A percentile compares a stretch with the other conserved stretches of the same genome.
Evolutionary conservation across 1,139 yeast species (phyloP).

Genomic region (Pichia sp.): DNA sequence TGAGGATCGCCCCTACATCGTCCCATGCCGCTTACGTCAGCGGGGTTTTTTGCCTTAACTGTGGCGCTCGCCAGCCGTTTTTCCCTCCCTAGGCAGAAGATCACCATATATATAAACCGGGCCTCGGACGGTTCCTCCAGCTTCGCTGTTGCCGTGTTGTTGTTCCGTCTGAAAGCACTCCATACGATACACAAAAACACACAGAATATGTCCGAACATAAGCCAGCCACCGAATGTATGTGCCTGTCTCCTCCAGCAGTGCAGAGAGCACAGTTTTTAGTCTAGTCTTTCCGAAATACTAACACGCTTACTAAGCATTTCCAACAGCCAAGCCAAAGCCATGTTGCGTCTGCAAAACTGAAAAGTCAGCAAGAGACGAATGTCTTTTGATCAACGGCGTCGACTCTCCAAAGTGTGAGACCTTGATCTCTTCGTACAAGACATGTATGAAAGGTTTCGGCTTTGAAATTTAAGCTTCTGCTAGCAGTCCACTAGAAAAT

Average conservation of each 20-base stretch:
- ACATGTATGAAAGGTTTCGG: constrained; percentile 91
- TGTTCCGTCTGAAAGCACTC: too few species aligned
- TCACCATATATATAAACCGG: too few species aligned
- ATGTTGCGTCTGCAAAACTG: constrained; percentile 91
- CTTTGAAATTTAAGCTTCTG: constrained; percentile 42
- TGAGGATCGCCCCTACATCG: too few species aligned
- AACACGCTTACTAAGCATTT: constrained; percentile 9
- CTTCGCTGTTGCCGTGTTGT: too few species aligned
- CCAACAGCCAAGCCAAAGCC: constrained; percentile 68
- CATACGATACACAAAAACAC: too few species aligned
- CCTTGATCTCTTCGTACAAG: constrained; percentile 67
- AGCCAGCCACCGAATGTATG: constrained; percentile 21
- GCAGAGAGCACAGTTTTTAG: too few species aligned
- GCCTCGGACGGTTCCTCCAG: too few species aligned
- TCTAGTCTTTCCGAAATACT: background rate
- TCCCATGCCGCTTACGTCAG: too few species aligned
- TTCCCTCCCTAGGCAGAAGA: too few species aligned
- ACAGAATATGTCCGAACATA: constrained; percentile 21
- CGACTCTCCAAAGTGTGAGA: constrained; percentile 78
- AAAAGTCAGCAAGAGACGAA: constrained; percentile 80
- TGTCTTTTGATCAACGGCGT: constrained; percentile 80
- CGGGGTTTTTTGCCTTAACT: too few species aligned
- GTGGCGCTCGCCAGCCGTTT: too few species aligned
- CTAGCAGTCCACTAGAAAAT: background rate
- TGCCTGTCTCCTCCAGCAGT: background rate